Evolutionary conservation across 2,329 filamentous ascomycete species (phyloP), one percentile per base, ranked within the genome.

Genomic region (Thielaviopsis ethacetica): DNA sequence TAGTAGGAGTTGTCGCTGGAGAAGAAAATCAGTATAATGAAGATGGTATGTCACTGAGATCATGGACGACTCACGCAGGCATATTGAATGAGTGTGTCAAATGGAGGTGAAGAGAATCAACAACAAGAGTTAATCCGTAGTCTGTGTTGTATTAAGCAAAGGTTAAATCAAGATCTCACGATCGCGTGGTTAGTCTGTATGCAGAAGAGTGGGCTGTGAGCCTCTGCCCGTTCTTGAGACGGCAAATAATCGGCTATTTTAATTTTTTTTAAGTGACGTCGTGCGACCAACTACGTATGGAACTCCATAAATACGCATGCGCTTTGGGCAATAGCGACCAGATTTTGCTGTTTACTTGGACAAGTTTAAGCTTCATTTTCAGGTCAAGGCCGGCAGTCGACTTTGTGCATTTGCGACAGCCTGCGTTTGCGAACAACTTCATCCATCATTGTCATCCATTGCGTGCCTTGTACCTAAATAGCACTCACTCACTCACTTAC

Each of bases 1-100:
- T 97, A 98, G 79, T 98, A 98, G 24, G 59, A 61, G 27, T 61
- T 34, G 22, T 61, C 57, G 34, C 59, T 60, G 17, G 24, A 17
- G 19, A 41, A 21, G 21, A 15, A 12, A 34, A 34, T 34, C 10
- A 34, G 10, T 34, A 34, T 2, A 34, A 12, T 9, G 30, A 34
- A 34, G 6, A 34, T 34, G 10, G 30, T 34, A 34, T 10, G 30
- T 10, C 30, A 34, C 10, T 26, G 24, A 6, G 24, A 34, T 10
- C 30, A 34, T 5, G 2, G 7, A 34, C 13, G n/a, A 24, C 53
- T 61, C 57, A 60, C 61, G 59, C 30, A 57, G 59, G 53, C 54
- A 59, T 58, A 27, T 24, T 59, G 51, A 24, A 22, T 27, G n/a
- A 22, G 44, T 50, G 9, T 50, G 7, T 19, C 10, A 34, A 34